These are phyloP conservation scores for Pseudocercospora fuligena DNA, from an alignment of 2,329 filamentous ascomycete species.

Conservation along the genomic window DNA sequence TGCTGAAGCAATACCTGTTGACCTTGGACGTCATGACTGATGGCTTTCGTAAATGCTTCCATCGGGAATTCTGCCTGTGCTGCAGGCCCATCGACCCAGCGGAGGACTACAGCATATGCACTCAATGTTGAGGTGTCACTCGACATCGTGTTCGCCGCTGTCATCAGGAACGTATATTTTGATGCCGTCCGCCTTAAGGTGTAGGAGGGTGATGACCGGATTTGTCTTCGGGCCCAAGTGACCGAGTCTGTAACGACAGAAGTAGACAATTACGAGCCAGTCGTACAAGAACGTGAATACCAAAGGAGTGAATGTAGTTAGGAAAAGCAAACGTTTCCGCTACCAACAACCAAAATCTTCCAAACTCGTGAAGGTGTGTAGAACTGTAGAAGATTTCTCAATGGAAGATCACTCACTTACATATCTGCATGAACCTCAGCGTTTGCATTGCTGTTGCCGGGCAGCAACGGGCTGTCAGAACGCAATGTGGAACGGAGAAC, in stretches of 20 bases:
- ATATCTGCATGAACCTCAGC: neutral
- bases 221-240: neutral
- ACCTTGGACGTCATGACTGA: constrained; percentile 19
- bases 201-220: neutral
- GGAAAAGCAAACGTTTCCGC: neutral
- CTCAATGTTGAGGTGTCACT: constrained; percentile 11
- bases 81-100: constrained; percentile 13
- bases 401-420: neutral
- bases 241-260: neutral
- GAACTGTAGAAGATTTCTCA: neutral
- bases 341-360: neutral
- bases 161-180: neutral
- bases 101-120: constrained; percentile 16
- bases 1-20: constrained; percentile 19
- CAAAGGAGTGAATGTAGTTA: constrained; percentile 11
- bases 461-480: neutral
- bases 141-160: neutral
- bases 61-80: constrained; percentile 10
- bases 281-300: neutral
- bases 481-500: neutral
- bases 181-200: neutral
- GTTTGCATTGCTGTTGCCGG: neutral
- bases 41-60: constrained; percentile 18
- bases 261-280: neutral
- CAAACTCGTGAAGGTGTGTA: neutral